Conservation (phyloP, 2,329 filamentous ascomycete genomes). For the Ilyonectria robusta region DNA sequence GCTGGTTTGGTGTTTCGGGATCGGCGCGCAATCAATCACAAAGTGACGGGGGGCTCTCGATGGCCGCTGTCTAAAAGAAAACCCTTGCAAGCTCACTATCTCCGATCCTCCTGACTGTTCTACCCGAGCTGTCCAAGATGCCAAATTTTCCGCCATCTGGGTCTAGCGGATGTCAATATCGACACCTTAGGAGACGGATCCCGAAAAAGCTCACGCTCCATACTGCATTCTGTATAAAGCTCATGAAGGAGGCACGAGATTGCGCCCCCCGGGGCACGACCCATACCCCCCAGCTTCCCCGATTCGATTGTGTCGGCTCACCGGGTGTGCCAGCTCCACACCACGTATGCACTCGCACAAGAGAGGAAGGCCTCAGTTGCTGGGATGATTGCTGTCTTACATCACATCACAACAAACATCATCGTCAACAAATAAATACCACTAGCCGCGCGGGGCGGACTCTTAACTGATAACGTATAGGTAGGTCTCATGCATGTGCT, state of each 20-base stretch:
- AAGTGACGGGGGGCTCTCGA: slow-evolving; percentile 7
- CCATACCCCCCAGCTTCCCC: slow-evolving; percentile 28
- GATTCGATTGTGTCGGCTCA: slow-evolving; percentile 27
- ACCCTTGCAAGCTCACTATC: slow-evolving; percentile 9
- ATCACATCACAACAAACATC: slow-evolving; percentile 21
- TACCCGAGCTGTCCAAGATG: slow-evolving; percentile 2
- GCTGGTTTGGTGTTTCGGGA: slow-evolving; percentile 33
- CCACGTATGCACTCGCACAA: slow-evolving; percentile 28
- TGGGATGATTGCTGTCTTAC: slow-evolving; percentile 31
- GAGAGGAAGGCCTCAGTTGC: slow-evolving; percentile 31
- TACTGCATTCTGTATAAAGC: slow-evolving; percentile 3
- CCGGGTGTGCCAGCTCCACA: slow-evolving; percentile 11
- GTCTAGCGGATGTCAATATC: background rate
- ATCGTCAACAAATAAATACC: slow-evolving; percentile 19
- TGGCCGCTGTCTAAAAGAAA: background rate
- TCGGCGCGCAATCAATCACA: slow-evolving; percentile 37
- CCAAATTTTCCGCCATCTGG: background rate
- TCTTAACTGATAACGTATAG: slow-evolving; percentile 26
- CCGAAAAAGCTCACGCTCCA: background rate
- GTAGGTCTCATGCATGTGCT: background rate
- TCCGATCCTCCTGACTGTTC: background rate
- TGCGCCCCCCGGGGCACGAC: slow-evolving; percentile 3
- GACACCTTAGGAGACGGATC: background rate
- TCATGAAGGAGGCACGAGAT: slow-evolving; percentile 6
- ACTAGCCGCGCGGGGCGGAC: background rate